phyloP scores from a whole-genome alignment of 139 green algal genomes.

The Closterium sp. region DNA sequence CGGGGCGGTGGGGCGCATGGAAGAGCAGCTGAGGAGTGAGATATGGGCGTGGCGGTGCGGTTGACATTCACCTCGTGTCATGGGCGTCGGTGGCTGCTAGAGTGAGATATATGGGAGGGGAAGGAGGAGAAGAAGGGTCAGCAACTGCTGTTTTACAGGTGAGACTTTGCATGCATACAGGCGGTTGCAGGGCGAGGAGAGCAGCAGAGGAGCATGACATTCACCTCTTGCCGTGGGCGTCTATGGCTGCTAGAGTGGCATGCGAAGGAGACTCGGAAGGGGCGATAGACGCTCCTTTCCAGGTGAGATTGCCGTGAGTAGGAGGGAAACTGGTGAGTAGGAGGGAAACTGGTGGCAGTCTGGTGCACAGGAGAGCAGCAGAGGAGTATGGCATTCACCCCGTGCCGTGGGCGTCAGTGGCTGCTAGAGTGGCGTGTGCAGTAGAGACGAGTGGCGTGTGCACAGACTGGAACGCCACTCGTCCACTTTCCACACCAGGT shows the following conservation, averaged over 20 bases:
- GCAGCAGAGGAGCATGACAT: conserved; percentile 55
- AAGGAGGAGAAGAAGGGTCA: too few species aligned
- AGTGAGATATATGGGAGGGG: not conserved
- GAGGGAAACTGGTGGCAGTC: too few species aligned
- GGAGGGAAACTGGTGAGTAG: too few species aligned
- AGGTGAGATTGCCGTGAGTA: too few species aligned
- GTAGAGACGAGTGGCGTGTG: too few species aligned
- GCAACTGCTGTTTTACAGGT: too few species aligned
- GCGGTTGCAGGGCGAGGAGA: conserved; percentile 38
- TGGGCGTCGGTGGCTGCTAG: conserved; percentile 67
- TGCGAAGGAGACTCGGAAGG: not conserved
- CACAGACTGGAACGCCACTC: too few species aligned
- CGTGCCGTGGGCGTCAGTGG: conserved; percentile 66
- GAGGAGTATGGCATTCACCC: conserved; percentile 61
- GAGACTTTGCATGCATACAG: too few species aligned
- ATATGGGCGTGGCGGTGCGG: too few species aligned
- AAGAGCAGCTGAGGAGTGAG: conserved; percentile 51
- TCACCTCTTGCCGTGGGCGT: conserved; percentile 65
- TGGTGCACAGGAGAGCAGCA: conserved; percentile 25
- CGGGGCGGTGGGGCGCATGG: conserved; percentile 35
- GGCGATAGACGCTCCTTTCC: too few species aligned
- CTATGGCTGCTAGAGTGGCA: conserved; percentile 58
- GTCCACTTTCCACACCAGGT: too few species aligned
- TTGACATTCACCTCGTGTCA: conserved; percentile 60
- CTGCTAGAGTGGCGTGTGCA: conserved; percentile 56